These are phyloP conservation scores for Moesziomyces aphidis DNA, from an alignment of 1,284 basidiomycete genomes.

Conservation along the genomic window DNA sequence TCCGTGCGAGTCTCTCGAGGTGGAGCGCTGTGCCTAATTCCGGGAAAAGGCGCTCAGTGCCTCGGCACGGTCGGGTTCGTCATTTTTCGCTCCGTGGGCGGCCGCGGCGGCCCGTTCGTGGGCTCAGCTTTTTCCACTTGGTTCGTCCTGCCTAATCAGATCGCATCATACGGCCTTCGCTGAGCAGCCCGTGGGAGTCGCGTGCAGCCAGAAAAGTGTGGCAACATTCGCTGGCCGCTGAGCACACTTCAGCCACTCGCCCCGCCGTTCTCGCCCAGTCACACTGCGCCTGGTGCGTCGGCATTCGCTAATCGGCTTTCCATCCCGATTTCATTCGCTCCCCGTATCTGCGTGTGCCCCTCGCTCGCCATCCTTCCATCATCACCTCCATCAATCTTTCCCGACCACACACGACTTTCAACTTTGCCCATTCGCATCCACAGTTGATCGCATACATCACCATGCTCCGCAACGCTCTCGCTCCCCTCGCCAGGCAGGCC, in stretches of 20 bases:
- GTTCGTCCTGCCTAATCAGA: background rate
- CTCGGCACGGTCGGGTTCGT: background rate
- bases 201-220: background rate
- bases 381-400: background rate
- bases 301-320: conserved; percentile 18
- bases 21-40: background rate
- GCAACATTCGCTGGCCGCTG: background rate
- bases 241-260: background rate
- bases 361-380: background rate
- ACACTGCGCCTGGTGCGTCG: background rate
- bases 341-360: background rate
- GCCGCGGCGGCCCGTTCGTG: too few relatives aligned
- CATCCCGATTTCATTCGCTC: background rate
- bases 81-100: background rate
- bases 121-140: background rate
- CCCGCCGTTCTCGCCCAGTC: background rate
- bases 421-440: conserved; percentile 1
- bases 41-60: background rate
- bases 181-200: background rate
- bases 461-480: conserved; percentile 46
- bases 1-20: too few relatives aligned
- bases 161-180: background rate
- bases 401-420: background rate
- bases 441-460: background rate
- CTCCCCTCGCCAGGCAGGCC: conserved; percentile 39